These are phyloP conservation scores for Verticillium alfalfae DNA, from an alignment of 2,329 filamentous ascomycete species.

Conservation along the genomic window DNA sequence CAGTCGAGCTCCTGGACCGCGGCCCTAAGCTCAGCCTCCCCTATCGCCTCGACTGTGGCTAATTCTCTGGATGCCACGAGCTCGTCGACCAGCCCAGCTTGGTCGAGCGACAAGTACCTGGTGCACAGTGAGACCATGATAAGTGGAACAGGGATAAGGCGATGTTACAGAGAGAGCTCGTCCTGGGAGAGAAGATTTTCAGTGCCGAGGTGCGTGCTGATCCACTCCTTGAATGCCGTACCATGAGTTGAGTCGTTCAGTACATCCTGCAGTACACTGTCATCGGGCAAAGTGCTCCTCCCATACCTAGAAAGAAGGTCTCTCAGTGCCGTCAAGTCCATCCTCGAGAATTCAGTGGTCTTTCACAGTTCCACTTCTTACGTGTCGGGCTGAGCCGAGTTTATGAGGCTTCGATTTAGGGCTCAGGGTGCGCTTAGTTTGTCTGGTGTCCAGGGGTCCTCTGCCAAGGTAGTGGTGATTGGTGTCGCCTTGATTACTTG, in stretches of 20 bases:
- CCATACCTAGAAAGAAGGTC: constrained; percentile 16
- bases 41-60: constrained; percentile 42
- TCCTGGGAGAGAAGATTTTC: constrained; percentile 50
- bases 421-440: background rate
- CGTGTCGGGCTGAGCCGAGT: too few relatives aligned
- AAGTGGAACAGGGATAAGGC: background rate
- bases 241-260: constrained; percentile 27
- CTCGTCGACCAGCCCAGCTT: constrained; percentile 39
- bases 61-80: constrained; percentile 39
- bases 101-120: constrained; percentile 46
- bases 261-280: constrained; percentile 25
- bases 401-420: too few relatives aligned
- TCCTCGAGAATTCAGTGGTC: background rate
- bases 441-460: background rate
- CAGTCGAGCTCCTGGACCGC: constrained; percentile 60
- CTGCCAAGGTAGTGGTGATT: background rate
- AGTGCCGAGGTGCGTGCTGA: constrained; percentile 36
- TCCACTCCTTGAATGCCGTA: constrained; percentile 39
- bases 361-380: too few relatives aligned
- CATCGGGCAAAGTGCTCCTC: constrained; percentile 25
- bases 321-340: background rate
- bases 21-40: constrained; percentile 52
- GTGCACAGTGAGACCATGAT: constrained; percentile 7
- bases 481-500: background rate
- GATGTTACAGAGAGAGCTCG: constrained; percentile 46